Evolutionary conservation across 2,329 filamentous ascomycete genomes (phyloP).

Genomic region (Fusarium napiforme): DNA sequence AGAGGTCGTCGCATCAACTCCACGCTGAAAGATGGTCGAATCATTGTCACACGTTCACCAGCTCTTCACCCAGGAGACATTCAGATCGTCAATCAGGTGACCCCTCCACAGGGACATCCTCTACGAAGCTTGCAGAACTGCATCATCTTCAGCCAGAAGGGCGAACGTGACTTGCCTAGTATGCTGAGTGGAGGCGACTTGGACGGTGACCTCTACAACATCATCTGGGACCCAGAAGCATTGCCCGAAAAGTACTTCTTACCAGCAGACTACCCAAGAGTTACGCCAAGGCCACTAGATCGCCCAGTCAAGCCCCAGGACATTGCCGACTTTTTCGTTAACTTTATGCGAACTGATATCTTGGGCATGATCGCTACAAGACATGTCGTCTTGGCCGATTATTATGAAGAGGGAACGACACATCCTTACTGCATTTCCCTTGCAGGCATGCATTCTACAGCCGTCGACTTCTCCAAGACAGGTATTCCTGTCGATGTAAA

Average conservation of each 20-base stretch:
- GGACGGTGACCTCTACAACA: slow-evolving; percentile 83
- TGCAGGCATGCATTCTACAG: slow-evolving; percentile 74
- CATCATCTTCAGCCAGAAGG: slow-evolving; percentile 79
- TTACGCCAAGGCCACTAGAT: slow-evolving; percentile 66
- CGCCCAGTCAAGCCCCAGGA: slow-evolving; percentile 69
- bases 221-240: slow-evolving; percentile 75
- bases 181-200: slow-evolving; percentile 84
- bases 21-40: slow-evolving; percentile 50
- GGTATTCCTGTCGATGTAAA: slow-evolving; percentile 67
- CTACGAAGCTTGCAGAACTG: slow-evolving; percentile 75
- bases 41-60: slow-evolving; percentile 81
- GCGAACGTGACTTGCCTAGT: slow-evolving; percentile 79
- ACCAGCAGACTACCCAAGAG: slow-evolving; percentile 77
- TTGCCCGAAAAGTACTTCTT: slow-evolving; percentile 54
- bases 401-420: slow-evolving; percentile 60
- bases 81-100: slow-evolving; percentile 70
- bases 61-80: slow-evolving; percentile 86
- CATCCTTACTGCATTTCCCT: slow-evolving; percentile 63
- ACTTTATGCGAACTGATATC: slow-evolving; percentile 76
- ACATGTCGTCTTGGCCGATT: slow-evolving; percentile 74
- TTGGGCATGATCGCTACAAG: slow-evolving; percentile 72
- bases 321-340: slow-evolving; percentile 84
- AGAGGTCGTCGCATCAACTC: slow-evolving; percentile 42
- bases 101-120: slow-evolving; percentile 69
- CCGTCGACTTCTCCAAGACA: slow-evolving; percentile 81